phyloP scores from a whole-genome alignment of 371 early-diverging fungal genomes.

The Neoconidiobolus thromboides region DNA sequence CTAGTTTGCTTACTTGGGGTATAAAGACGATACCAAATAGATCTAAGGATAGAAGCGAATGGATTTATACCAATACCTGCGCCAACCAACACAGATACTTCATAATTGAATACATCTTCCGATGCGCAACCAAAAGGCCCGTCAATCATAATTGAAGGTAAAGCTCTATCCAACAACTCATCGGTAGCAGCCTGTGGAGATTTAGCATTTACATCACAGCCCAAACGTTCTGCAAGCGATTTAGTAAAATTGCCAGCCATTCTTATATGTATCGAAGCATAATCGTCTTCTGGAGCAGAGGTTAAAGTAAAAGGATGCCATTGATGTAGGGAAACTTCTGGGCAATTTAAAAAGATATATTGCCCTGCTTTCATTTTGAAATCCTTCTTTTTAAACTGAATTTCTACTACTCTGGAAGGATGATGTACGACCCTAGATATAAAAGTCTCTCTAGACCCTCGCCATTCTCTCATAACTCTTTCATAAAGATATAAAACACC shows the following conservation, averaged over 20 bases:
- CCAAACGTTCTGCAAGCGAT: constrained; percentile 33
- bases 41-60: constrained; percentile 44
- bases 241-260: constrained; percentile 63
- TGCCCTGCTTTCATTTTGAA: constrained; percentile 42
- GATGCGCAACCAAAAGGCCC: constrained; percentile 69
- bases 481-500: constrained; percentile 48
- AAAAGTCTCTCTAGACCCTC: constrained; percentile 40
- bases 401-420: constrained; percentile 39
- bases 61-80: constrained; percentile 70
- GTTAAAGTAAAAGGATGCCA: constrained; percentile 81
- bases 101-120: constrained; percentile 69
- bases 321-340: constrained; percentile 30
- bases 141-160: constrained; percentile 49
- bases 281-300: constrained; percentile 65
- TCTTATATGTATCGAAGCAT: constrained; percentile 59
- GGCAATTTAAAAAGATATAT: constrained; percentile 44
- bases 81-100: constrained; percentile 50
- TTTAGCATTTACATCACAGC: constrained; percentile 14
- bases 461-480: constrained; percentile 47
- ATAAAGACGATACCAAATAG: constrained; percentile 27
- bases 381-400: constrained; percentile 44
- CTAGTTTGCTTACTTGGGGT: constrained; percentile 14
- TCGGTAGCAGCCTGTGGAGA: neutral
- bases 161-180: neutral
- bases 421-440: constrained; percentile 44